Percentiles rank a stretch among this genome's conserved stretches.
Conservation (phyloP, 768 basidiomycete species). For the Suillus lakei region DNA sequence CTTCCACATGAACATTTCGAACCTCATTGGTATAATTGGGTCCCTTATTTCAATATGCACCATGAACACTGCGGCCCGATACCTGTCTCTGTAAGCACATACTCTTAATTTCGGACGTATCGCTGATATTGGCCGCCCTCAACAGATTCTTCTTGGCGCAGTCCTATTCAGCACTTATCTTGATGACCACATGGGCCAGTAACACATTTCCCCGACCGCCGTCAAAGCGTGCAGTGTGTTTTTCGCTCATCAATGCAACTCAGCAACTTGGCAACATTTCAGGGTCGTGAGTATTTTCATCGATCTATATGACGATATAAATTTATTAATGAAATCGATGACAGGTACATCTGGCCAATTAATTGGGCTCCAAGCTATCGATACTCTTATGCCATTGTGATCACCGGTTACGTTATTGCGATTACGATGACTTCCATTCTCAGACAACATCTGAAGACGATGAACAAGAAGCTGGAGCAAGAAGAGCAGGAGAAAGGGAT, state of each 20-base stretch:
- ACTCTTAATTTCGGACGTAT: constrained; percentile 12
- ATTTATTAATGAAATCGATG: not conserved
- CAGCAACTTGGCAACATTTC: constrained; percentile 84
- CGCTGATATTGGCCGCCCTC: not conserved
- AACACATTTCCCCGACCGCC: constrained; percentile 75
- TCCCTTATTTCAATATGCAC: constrained; percentile 70
- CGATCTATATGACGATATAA: not conserved
- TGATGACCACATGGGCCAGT: constrained; percentile 58
- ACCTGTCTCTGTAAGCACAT: constrained; percentile 59
- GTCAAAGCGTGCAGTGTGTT: constrained; percentile 81
- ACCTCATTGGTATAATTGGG: constrained; percentile 63
- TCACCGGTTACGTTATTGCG: constrained; percentile 54
- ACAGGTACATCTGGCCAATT: constrained; percentile 67
- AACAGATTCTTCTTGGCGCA: constrained; percentile 76
- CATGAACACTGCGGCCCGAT: constrained; percentile 66
- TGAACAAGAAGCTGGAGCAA: constrained; percentile 46
- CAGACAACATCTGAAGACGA: constrained; percentile 43
- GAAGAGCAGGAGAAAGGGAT: constrained; percentile 47
- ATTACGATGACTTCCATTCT: constrained; percentile 56
- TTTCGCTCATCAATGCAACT: constrained; percentile 81
- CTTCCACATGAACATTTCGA: constrained; percentile 63
- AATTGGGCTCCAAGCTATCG: constrained; percentile 73
- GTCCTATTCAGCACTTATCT: constrained; percentile 63
- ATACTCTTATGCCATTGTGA: constrained; percentile 64
- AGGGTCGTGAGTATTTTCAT: constrained; percentile 64